phyloP scores from a whole-genome alignment of 257 asterid species.

The Solanum rostratum region DNA sequence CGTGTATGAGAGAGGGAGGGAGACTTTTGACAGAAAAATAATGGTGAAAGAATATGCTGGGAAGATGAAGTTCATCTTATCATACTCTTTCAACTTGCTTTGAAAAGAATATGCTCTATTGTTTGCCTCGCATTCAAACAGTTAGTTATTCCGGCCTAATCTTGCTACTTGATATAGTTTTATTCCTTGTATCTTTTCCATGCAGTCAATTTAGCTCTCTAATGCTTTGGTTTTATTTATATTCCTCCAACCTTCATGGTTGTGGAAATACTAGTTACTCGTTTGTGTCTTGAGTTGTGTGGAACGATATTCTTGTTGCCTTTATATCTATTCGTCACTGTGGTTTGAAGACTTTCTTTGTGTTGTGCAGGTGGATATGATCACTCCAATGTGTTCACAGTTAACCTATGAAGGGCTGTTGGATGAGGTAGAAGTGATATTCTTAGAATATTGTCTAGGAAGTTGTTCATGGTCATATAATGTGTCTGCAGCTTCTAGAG shows the following conservation, averaged over 20 bases:
- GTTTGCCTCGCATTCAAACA: neutral
- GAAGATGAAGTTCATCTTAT: neutral
- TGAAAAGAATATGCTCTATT: neutral
- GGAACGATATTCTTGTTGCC: neutral
- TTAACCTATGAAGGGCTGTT: conserved; percentile 88
- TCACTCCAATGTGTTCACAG: conserved; percentile 95
- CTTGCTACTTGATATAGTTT: neutral
- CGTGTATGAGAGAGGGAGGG: neutral
- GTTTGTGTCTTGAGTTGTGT: neutral
- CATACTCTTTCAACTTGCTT: neutral
- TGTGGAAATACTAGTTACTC: neutral
- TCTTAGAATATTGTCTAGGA: neutral
- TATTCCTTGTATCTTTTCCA: neutral
- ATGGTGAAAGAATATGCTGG: neutral
- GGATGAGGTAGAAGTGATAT: conserved; percentile 61
- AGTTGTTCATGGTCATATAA: neutral
- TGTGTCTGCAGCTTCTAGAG: neutral
- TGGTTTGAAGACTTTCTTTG: conserved; percentile 9
- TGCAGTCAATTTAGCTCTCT: neutral
- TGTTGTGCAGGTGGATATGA: conserved; percentile 83
- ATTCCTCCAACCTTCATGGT: neutral
- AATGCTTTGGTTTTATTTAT: neutral
- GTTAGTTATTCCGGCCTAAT: neutral
- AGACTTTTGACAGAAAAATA: too few species aligned
- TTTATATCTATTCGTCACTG: neutral